These are phyloP conservation scores for Candida germanica DNA, from an alignment of 805 yeast species.

Conservation along the genomic window DNA sequence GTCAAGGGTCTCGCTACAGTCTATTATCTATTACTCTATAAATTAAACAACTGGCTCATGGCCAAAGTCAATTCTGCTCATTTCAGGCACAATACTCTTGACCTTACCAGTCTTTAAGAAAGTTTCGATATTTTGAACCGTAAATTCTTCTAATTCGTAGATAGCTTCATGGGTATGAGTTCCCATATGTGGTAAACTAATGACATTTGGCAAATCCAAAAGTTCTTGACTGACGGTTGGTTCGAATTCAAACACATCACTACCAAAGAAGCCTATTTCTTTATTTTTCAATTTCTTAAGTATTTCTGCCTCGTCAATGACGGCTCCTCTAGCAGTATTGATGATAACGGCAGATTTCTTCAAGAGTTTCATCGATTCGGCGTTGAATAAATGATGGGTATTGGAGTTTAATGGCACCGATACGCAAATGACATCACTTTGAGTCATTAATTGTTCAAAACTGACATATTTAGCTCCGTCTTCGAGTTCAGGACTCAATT, in stretches of 20 bases:
- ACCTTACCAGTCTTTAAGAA: constrained; percentile 67
- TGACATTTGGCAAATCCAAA: constrained; percentile 60
- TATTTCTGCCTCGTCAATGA: constrained; percentile 64
- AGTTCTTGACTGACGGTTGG: constrained; percentile 69
- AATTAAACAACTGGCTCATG: constrained; percentile 13
- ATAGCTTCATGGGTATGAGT: constrained; percentile 75
- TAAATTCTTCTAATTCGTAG: constrained; percentile 75
- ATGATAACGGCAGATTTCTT: constrained; percentile 75
- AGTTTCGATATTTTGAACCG: constrained; percentile 62
- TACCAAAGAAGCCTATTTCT: constrained; percentile 63
- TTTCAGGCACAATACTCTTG: constrained; percentile 78
- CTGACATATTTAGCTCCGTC: constrained; percentile 67
- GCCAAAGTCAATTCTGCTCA: constrained; percentile 31
- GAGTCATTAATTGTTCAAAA: constrained; percentile 61
- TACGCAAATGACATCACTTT: constrained; percentile 68
- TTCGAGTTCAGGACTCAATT: constrained; percentile 60
- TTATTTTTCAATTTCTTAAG: constrained; percentile 57
- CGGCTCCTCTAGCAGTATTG: constrained; percentile 88
- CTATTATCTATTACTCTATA: no score
- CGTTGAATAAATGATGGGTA: constrained; percentile 69
- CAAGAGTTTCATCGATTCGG: constrained; percentile 59
- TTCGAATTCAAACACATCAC: constrained; percentile 76
- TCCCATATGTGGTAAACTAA: constrained; percentile 87
- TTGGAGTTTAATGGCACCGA: constrained; percentile 72
- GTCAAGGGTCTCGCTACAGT: no score